Percentiles rank a stretch among this genome's conserved stretches.
phyloP scores from a whole-genome alignment of 306 rosid genomes.

The Herpetospermum pedunculosum region DNA sequence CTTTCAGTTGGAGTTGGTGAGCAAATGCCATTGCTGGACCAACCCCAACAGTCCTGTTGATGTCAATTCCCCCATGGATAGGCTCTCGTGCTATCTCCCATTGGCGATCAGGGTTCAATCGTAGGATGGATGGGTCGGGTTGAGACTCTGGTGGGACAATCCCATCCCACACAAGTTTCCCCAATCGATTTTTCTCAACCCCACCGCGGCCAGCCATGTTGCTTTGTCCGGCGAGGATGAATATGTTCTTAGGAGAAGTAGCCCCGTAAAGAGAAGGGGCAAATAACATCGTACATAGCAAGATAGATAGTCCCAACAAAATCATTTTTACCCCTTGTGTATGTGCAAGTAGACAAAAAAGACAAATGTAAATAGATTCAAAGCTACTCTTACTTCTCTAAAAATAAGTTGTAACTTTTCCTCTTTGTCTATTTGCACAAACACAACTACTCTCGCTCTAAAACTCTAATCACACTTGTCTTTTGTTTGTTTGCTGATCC shows the following conservation, averaged over 20 bases:
- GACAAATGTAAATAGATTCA: not conserved
- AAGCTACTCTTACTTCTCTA: not conserved
- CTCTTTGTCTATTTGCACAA: not conserved
- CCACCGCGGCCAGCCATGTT: constrained; percentile 10
- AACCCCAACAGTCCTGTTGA: not conserved
- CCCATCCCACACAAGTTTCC: not conserved
- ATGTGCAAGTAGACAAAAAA: not conserved
- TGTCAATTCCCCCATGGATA: not conserved
- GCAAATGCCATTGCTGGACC: not conserved
- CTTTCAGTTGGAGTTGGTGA: not conserved
- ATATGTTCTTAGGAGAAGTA: not conserved
- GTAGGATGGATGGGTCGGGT: not conserved
- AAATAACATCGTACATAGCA: not conserved
- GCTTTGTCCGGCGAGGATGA: not conserved
- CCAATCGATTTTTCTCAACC: not conserved
- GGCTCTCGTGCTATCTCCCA: constrained; percentile 2
- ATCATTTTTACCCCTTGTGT: not conserved
- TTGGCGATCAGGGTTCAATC: not conserved
- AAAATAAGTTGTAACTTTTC: not conserved
- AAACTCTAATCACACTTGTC: not conserved
- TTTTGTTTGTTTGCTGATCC: too few species aligned
- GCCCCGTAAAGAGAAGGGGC: not conserved
- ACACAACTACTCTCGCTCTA: not conserved
- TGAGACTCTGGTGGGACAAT: not conserved
- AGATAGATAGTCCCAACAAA: not conserved